Conservation (phyloP, 2,329 filamentous ascomycete genomes). For the Cryoendolithus antarcticus region DNA sequence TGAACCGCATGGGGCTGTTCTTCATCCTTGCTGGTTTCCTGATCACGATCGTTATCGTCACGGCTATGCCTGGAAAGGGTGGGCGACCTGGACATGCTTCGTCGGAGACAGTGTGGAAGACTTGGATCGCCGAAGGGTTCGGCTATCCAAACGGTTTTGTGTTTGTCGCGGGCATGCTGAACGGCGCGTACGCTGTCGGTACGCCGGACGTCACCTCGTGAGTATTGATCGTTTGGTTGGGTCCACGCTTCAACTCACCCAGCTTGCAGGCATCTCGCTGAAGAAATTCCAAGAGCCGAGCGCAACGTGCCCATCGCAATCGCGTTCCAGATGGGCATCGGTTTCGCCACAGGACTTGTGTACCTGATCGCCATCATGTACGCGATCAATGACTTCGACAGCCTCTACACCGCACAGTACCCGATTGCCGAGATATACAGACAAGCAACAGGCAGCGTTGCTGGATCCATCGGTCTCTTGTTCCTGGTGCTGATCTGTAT, state of each 20-base stretch:
- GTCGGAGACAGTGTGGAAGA: no score
- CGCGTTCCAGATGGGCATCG: slow-evolving; percentile 35
- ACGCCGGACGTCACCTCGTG: no score
- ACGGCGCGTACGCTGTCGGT: slow-evolving; percentile 15
- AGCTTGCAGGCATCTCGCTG: background rate
- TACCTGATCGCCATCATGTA: slow-evolving; percentile 42
- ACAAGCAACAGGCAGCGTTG: no score
- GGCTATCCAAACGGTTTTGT: no score
- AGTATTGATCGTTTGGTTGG: no score
- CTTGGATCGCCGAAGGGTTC: no score
- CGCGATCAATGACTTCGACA: slow-evolving; percentile 33
- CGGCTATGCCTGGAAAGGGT: slow-evolving; percentile 37
- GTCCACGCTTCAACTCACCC: background rate
- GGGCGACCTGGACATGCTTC: no score
- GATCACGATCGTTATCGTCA: slow-evolving; percentile 26
- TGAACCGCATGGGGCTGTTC: slow-evolving; percentile 45
- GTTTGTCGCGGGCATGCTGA: slow-evolving; percentile 21
- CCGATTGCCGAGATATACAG: no score
- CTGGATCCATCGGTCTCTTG: no score
- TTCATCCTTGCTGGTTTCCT: slow-evolving; percentile 30
- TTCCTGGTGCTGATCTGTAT: no score
- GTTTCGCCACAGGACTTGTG: slow-evolving; percentile 33
- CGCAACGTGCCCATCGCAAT: slow-evolving; percentile 39
- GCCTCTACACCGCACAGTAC: slow-evolving; percentile 18
- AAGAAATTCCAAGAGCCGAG: background rate